Evolutionary conservation across 2,329 filamentous ascomycete species (phyloP), one percentile per base, ranked within the genome.

Genomic region (Colletotrichum salicis): DNA sequence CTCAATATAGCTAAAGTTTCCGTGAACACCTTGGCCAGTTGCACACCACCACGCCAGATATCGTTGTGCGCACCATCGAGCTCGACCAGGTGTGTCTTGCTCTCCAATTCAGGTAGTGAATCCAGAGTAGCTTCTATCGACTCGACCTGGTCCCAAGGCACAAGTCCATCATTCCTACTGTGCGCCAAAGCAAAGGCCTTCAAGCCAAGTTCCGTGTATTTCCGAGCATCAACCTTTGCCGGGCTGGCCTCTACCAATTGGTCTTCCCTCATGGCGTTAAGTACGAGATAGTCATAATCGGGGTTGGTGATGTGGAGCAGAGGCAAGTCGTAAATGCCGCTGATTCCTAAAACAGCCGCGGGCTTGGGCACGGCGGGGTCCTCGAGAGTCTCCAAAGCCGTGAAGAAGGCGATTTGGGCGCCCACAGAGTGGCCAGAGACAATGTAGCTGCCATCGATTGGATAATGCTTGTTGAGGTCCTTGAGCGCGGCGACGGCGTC

Each of bases 271-370:
- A 94, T 93, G 1, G 92, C 91, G 5, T 83, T 85, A 3, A 80
- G 76, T n/a, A 92, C 82, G 71, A 94, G 90, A 3, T 84, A 83
- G 5, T 81, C 77, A 77, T 94, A 94, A n/a, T 76, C 83, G 15
- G 77, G 78, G 31, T 86, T 82, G 5, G 85, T 82, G 54, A 82
- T 78, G 27, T 86, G 81, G 19, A 94, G 79, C 0, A 84, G 85
- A 4, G 84, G 84, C 6, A 94, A 79, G 76, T 92, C 88, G 79
- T 93, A 93, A 22, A 94, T 89, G 0, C 92, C 92, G 69, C 88
- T 88, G 22, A 93, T 80, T 33, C 90, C 87, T 7, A 93, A 77
- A 13, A 93, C 80, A 4, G 86, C 88, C 2, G 81, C 77, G 0
- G 89, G 90, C 19, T 55, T 59, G 1, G 68, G 68, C 19, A 71